Conservation (phyloP, 179 eudicot species). For the Gypsophila paniculata region DNA sequence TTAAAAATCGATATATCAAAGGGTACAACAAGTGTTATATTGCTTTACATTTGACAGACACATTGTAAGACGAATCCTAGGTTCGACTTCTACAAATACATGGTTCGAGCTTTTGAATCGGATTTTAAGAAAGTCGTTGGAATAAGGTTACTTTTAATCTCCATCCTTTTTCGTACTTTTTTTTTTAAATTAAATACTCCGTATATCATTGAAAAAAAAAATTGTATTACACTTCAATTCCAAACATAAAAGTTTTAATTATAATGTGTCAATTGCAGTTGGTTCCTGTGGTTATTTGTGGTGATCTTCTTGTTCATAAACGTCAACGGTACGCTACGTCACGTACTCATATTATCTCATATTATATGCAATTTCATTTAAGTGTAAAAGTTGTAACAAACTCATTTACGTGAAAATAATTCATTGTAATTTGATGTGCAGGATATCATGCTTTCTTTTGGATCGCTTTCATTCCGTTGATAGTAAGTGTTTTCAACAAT, state of each 20-base stretch:
- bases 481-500: conserved; percentile 19
- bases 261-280: conserved; percentile 20
- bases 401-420: too few species aligned
- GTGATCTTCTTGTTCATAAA: conserved; percentile 30
- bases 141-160: conserved; percentile 20
- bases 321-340: conserved; percentile 29
- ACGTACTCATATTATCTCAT: background rate
- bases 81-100: conserved; percentile 30
- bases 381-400: too few species aligned
- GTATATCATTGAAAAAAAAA: too few species aligned
- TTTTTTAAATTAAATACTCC: too few species aligned
- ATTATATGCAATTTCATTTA: background rate
- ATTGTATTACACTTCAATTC: too few species aligned
- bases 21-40: too few species aligned
- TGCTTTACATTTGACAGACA: conserved; percentile 13
- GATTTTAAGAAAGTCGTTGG: conserved; percentile 35
- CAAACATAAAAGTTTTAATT: too few species aligned
- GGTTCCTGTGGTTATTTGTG: conserved; percentile 37
- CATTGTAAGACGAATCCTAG: conserved; percentile 24
- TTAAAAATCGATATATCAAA: too few species aligned
- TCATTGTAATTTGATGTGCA: conserved; percentile 6
- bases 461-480: conserved; percentile 30
- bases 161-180: background rate
- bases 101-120: conserved; percentile 35
- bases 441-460: conserved; percentile 34